These are phyloP conservation scores for Rhizoclosmatium globosum DNA, from an alignment of 192 early-diverging fungal genomes.

Conservation along the genomic window DNA sequence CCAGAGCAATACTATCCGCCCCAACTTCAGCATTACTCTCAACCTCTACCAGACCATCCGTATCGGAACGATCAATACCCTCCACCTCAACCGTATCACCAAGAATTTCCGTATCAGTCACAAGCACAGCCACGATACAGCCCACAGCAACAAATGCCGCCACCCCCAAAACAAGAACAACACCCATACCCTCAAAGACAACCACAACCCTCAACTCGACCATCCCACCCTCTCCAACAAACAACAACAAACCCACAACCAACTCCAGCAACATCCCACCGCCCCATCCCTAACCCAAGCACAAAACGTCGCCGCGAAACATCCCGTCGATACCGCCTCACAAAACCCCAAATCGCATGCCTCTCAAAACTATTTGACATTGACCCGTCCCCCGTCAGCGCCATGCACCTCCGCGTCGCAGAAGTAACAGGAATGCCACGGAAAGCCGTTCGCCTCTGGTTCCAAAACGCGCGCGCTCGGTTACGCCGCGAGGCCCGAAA, in stretches of 20 bases:
- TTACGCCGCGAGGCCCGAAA: slow-evolving; percentile 8
- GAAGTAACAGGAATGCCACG: slow-evolving; percentile 22
- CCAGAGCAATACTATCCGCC: not conserved
- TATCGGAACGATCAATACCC: not conserved
- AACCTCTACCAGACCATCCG: not conserved
- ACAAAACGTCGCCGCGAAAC: slow-evolving; percentile 16
- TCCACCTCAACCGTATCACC: not conserved
- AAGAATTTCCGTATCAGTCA: not conserved
- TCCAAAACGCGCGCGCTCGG: slow-evolving; percentile 27
- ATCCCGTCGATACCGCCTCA: slow-evolving; percentile 11
- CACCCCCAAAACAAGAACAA: not conserved
- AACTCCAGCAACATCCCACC: not conserved
- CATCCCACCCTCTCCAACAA: not conserved
- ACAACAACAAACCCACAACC: not conserved
- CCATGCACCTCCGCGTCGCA: not conserved
- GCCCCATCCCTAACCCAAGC: not conserved
- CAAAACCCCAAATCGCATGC: slow-evolving; percentile 16
- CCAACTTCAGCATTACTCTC: not conserved
- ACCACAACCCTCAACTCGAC: not conserved
- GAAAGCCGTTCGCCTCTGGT: slow-evolving; percentile 31
- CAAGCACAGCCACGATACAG: not conserved
- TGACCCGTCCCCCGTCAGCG: slow-evolving; percentile 2
- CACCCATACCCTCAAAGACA: not conserved
- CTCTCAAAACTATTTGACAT: slow-evolving; percentile 15
- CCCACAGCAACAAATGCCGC: not conserved